These are phyloP conservation scores for Stramenopiles sp. DNA, from an alignment of 352 stramenopile genomes.

Conservation along the genomic window DNA sequence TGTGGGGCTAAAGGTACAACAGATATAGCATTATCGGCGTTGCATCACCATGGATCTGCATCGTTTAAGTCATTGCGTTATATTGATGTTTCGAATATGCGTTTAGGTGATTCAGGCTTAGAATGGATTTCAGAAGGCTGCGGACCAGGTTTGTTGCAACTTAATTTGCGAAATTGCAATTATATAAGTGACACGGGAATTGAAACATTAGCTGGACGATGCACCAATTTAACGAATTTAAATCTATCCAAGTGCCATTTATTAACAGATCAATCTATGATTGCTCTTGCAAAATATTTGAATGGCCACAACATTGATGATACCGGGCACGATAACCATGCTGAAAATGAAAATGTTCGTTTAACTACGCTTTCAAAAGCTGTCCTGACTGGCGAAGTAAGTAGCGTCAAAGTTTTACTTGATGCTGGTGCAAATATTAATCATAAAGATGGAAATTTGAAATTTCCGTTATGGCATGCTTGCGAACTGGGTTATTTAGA, in stretches of 20 bases:
- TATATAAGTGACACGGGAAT: not conserved
- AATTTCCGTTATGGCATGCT: not conserved
- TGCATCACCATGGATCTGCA: not conserved
- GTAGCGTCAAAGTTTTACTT: not conserved
- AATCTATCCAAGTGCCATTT: not conserved
- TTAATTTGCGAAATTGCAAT: not conserved
- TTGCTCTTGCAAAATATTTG: not conserved
- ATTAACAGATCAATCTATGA: not conserved
- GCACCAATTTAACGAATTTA: not conserved
- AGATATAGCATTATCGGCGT: not conserved
- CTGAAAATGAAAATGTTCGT: not conserved
- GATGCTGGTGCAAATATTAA: not conserved
- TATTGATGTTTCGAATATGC: not conserved
- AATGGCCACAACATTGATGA: not conserved
- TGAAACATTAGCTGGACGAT: not conserved
- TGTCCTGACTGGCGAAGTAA: not conserved
- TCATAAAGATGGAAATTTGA: not conserved
- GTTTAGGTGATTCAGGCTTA: not conserved
- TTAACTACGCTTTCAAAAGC: not conserved
- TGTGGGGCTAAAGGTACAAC: not conserved
- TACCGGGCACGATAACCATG: not conserved
- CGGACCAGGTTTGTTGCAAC: not conserved
- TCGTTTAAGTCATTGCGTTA: not conserved
- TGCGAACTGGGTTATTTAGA: not conserved
- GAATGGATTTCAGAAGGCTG: not conserved